Percentiles rank a stretch among this genome's conserved stretches.
These are phyloP conservation scores for Podosphaera xanthii DNA, from an alignment of 2,329 filamentous ascomycete species.

Conservation along the genomic window DNA sequence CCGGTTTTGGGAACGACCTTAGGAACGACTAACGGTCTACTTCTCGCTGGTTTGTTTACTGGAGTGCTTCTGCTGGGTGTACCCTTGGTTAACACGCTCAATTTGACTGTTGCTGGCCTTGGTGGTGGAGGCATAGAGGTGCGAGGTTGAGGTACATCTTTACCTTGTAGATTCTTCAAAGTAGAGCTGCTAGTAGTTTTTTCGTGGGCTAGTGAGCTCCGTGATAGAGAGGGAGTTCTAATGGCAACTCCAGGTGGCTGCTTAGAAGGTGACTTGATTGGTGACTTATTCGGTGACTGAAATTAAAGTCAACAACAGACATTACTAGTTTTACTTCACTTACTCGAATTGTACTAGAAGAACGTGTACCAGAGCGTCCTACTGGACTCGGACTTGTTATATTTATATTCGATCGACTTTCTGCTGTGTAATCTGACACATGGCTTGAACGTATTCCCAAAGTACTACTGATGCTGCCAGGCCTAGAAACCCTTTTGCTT, in stretches of 20 bases:
- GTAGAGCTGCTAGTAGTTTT: background rate
- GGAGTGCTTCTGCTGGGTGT: slow-evolving; percentile 15
- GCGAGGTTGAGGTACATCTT: slow-evolving; percentile 23
- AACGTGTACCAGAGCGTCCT: slow-evolving; percentile 26
- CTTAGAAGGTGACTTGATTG: slow-evolving; percentile 65
- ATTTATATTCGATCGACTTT: slow-evolving; percentile 46
- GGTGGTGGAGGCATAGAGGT: slow-evolving; percentile 45
- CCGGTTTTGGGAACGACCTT: slow-evolving; percentile 13
- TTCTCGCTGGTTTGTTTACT: slow-evolving; percentile 6
- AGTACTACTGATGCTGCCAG: slow-evolving; percentile 22
- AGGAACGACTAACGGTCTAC: slow-evolving; percentile 11
- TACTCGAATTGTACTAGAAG: slow-evolving; percentile 34
- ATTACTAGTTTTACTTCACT: slow-evolving; percentile 11
- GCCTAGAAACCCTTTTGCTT: slow-evolving; percentile 17
- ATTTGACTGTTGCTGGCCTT: slow-evolving; percentile 14
- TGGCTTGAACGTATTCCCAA: slow-evolving; percentile 21
- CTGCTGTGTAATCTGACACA: slow-evolving; percentile 27
- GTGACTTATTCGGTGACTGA: slow-evolving; percentile 58
- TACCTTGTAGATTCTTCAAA: slow-evolving; percentile 30
- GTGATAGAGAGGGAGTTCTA: slow-evolving; percentile 18
- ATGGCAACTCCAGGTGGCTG: slow-evolving; percentile 29
- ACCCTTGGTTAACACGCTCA: slow-evolving; percentile 19
- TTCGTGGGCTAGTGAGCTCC: background rate
- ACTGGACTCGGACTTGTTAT: slow-evolving; percentile 38
- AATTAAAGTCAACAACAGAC: slow-evolving; percentile 8